phyloP scores from a whole-genome alignment of 2,329 filamentous ascomycete species.

The Diaporthe batatas region DNA sequence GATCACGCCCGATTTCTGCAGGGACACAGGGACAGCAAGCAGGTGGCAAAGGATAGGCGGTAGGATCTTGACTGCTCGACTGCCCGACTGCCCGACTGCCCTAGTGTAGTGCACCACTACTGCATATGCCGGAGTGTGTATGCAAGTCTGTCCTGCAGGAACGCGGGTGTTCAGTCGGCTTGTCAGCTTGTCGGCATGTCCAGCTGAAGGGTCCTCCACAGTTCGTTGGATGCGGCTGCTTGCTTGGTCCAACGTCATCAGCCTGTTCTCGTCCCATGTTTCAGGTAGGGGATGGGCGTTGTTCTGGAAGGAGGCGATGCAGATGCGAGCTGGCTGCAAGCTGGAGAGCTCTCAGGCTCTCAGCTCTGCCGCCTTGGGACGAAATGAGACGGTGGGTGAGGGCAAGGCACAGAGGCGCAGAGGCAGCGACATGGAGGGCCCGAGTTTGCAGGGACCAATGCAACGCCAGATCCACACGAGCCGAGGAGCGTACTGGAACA shows the following conservation, averaged over 20 bases:
- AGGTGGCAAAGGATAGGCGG: constrained; percentile 5
- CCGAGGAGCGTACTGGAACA: constrained; percentile 21
- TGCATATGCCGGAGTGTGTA: constrained; percentile 34
- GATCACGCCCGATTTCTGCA: not conserved
- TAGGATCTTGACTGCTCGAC: constrained; percentile 32
- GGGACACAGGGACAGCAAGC: not conserved
- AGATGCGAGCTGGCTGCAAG: not conserved
- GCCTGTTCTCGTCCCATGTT: constrained; percentile 31
- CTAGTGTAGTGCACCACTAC: constrained; percentile 9
- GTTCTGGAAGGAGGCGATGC: constrained; percentile 16
- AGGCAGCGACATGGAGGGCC: constrained; percentile 1
- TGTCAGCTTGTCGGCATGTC: constrained; percentile 16
- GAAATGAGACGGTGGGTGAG: constrained; percentile 9
- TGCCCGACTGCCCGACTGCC: not conserved
- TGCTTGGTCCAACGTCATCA: constrained; percentile 23
- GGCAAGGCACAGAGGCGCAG: not conserved
- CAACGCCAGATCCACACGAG: constrained; percentile 10
- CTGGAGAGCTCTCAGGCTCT: too few relatives aligned
- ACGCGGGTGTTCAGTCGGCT: constrained; percentile 26
- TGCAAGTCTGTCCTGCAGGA: constrained; percentile 35
- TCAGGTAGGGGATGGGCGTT: not conserved
- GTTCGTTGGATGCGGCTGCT: constrained; percentile 1
- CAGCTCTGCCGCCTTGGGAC: constrained; percentile 13
- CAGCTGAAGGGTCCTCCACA: not conserved
- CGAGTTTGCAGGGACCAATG: constrained; percentile 20